Base-by-base conservation (phyloP, 2,329 filamentous ascomycete genomes). In the Sclerotinia sclerotiorum region DNA sequence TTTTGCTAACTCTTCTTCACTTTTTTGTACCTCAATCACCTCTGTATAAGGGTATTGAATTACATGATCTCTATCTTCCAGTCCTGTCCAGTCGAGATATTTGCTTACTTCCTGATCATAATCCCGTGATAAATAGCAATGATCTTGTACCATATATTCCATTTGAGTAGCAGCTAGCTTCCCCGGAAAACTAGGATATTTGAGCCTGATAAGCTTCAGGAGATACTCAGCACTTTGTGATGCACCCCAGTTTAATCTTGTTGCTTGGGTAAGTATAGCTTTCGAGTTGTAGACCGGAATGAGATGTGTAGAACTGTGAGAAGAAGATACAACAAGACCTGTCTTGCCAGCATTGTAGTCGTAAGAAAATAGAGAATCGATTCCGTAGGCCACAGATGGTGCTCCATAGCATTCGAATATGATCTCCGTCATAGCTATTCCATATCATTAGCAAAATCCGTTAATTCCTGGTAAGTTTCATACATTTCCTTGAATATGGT, bases 301-400 rank as follows among this genome's bases (percentile, higher is more conserved):
- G 27, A 99, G 84, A 79, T 99, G 94, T 8, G 95, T 99, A 3
- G 95, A 92, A 57, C 93, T 97, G 77, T 97, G 91, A 3, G 93
- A 97, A 0, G 94, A 97, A 2, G 93, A 96, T 44, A 98, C 87
- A 49, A 99, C 91, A 29, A 99, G 83, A 8, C 95, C 95, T 35
- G 92, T 94, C 63, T 84, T 88, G 71, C 95, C 95, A 64, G 75
- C 74, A 78, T 99, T 99, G 81, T 97, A 91, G 70, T 90, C 85
- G 82, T 97, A 99, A 27, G 94, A 96, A 81, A 99, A 99, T 44
- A 99, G 86, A 15, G 94, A 96, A 79, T 99, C 95, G 80, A 99
- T 94, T 64, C 95, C 95, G 80, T 95, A 97, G 24, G 94, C 91
- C 35, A 97, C 85, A 1, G 92, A 94, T 0, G 95, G 94, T 15